Evolutionary conservation across 805 yeast genomes (phyloP).

Genomic region (Saturnispora halmiae): DNA sequence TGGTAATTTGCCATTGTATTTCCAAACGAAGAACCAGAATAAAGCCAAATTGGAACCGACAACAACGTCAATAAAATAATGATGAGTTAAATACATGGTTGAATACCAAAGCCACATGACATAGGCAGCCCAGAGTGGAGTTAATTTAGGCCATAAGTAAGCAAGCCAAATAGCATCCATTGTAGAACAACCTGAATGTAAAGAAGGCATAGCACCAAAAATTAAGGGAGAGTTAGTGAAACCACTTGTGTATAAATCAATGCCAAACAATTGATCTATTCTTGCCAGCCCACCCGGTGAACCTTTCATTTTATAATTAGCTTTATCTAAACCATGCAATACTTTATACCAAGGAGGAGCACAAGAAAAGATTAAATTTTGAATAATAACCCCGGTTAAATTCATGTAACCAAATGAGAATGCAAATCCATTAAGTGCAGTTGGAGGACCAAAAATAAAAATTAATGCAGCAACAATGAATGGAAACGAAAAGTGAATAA

Average conservation of each 20-base stretch:
- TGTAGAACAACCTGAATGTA: conserved; percentile 90
- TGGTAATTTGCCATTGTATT: conserved; percentile 53
- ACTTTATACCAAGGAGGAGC: conserved; percentile 98
- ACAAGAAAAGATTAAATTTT: conserved; percentile 69
- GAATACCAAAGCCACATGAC: conserved; percentile 98
- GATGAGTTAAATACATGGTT: conserved; percentile 96
- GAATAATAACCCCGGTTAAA: conserved; percentile 72
- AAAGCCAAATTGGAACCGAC: conserved; percentile 87
- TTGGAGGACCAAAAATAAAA: conserved; percentile 89
- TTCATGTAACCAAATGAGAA: conserved; percentile 96
- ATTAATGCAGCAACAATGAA: conserved; percentile 71
- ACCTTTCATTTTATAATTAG: conserved; percentile 84
- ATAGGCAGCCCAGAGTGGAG: conserved; percentile 61
- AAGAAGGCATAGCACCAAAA: conserved; percentile 69
- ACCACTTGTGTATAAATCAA: conserved; percentile 74
- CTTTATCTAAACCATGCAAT: conserved; percentile 77
- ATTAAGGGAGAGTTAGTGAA: conserved; percentile 84
- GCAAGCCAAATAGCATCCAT: conserved; percentile 85
- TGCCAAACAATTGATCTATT: conserved; percentile 69
- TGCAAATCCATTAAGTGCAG: conserved; percentile 70
- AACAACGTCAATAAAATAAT: conserved; percentile 85
- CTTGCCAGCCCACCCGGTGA: conserved; percentile 93
- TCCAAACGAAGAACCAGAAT: conserved; percentile 58
- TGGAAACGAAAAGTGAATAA: conserved; percentile 85
- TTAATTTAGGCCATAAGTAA: conserved; percentile 67